phyloP scores from a whole-genome alignment of 2,329 filamentous ascomycete species.

The Arthrinium phaeospermum region DNA sequence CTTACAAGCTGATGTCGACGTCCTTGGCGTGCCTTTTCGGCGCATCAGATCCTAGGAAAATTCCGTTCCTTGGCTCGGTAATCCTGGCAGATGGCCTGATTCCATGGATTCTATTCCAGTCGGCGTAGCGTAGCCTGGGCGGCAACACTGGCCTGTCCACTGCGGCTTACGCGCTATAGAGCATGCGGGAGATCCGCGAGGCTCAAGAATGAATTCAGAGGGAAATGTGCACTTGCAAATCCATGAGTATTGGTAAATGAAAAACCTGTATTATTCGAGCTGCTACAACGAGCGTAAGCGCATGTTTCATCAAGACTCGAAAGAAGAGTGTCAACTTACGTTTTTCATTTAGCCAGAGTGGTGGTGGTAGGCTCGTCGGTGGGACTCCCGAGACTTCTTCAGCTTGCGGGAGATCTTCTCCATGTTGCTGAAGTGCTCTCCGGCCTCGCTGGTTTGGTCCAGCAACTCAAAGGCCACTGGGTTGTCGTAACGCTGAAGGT shows the following conservation, averaged over 20 bases:
- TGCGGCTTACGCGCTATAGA: conserved; percentile 6
- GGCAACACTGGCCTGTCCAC: not conserved
- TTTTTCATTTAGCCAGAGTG: conserved; percentile 43
- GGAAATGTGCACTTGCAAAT: conserved; percentile 17
- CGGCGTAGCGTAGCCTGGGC: not conserved
- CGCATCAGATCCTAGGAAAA: conserved; percentile 4
- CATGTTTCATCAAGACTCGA: not conserved
- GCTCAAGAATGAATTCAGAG: not conserved
- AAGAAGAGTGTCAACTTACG: not conserved
- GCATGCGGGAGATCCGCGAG: not conserved
- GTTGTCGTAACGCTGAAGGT: conserved; percentile 56
- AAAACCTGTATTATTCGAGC: not conserved
- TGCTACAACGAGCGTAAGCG: not conserved
- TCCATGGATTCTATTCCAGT: conserved; percentile 3
- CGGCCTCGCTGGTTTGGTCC: conserved; percentile 57
- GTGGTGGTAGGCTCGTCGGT: conserved; percentile 43
- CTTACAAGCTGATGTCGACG: not conserved
- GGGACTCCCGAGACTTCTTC: conserved; percentile 42
- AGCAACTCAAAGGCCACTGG: conserved; percentile 60
- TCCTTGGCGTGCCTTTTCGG: conserved; percentile 30
- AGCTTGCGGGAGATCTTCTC: conserved; percentile 53
- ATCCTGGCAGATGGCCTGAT: conserved; percentile 3
- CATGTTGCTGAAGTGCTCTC: conserved; percentile 58
- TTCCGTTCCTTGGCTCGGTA: not conserved
- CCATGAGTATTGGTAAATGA: conserved; percentile 4